These are phyloP conservation scores for Clitoria ternatea DNA, from an alignment of 306 rosid genomes.

Conservation along the genomic window DNA sequence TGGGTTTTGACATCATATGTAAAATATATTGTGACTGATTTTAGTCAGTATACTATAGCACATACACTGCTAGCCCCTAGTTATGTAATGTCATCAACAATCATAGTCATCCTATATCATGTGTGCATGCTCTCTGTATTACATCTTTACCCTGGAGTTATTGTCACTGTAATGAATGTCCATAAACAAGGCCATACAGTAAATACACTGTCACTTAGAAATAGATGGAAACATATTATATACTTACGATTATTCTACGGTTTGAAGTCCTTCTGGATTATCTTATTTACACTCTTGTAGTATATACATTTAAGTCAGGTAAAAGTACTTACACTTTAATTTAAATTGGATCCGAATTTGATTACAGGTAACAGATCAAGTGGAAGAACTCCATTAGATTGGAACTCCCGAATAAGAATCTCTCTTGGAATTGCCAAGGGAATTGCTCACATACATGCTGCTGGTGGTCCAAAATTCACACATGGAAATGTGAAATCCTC, in stretches of 20 bases:
- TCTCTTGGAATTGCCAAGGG: constrained; percentile 74
- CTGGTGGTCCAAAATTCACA: constrained; percentile 78
- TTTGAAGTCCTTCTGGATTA: not conserved
- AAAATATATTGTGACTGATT: not conserved
- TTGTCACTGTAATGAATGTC: not conserved
- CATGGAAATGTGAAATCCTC: constrained; percentile 91
- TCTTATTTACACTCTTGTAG: not conserved
- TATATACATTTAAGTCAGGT: not conserved
- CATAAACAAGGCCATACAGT: not conserved
- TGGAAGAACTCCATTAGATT: constrained; percentile 68
- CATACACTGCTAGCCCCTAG: not conserved
- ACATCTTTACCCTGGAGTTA: not conserved
- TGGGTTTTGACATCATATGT: not conserved
- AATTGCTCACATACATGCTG: constrained; percentile 71
- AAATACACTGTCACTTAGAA: not conserved
- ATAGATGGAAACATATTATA: not conserved
- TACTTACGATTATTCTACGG: not conserved
- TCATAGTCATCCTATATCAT: not conserved
- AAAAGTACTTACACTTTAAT: not conserved
- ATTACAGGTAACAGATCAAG: constrained; percentile 65
- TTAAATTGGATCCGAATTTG: constrained; percentile 7
- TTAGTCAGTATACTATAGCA: not conserved
- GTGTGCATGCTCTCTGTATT: not conserved
- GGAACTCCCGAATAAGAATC: constrained; percentile 72
- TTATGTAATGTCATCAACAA: not conserved